Evolutionary conservation across 2,329 filamentous ascomycete genomes (phyloP), one percentile per base, ranked within the genome.

Genomic region (Sclerotinia spermophila): DNA sequence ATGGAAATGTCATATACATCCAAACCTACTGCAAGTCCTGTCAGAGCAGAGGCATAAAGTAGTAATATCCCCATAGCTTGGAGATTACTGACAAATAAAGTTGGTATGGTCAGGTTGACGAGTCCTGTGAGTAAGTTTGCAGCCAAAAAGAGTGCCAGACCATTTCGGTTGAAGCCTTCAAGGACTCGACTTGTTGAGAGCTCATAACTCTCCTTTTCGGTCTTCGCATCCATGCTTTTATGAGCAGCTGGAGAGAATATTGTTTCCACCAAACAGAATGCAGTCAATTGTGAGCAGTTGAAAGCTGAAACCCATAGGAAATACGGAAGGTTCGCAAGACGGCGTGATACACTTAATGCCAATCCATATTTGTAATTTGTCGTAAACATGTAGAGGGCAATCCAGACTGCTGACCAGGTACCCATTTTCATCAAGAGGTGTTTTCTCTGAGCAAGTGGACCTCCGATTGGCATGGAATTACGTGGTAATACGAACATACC

Each of bases 301-400:
- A 96, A 97, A 3, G 93, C 90, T n/a, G 90, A 86, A 11, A 97
- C 91, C 94, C 95, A 98, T 59, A 97, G 84, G 58, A 98, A 87
- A 79, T 99, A 99, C 0, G 96, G 94, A 73, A 97, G 85, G 77
- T 99, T 99, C 13, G 95, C 96, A 71, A 98, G 84, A 0, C 96
- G 90, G 30, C 96, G 90, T 8, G 96, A 98, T 11, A 97, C 93
- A 21, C 85, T 85, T 40, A 97, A 84, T 10, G 89, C 89, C 45
- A 93, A 85, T 8, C 93, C 94, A 74, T 91, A 90, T 17, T 81
- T 82, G 77, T 90, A 90, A 76, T 86, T 87, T 1, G 91, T 93
- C 45, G 88, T 86, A 38, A 93, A 76, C 66, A 87, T 83, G 81
- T 94, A 97, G 19, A 97, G 83, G 0, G 82, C 81, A 3, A 84